Evolutionary conservation across 768 basidiomycete species (phyloP), one percentile per base, ranked within the genome.

Genomic region (Termitomyces sp.): DNA sequence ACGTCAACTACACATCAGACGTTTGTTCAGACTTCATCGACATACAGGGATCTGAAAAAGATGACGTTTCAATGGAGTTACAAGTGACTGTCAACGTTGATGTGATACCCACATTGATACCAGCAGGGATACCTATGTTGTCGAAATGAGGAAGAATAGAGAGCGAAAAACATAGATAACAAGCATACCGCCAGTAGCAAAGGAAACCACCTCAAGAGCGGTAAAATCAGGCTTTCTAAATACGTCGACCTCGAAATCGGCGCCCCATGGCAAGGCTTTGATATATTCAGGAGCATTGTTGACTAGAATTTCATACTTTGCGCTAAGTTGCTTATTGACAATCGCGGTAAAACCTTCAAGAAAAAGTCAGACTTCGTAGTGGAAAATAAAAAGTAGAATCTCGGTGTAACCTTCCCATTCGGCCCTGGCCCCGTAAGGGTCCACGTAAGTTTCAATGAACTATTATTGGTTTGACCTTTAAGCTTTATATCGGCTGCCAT

Each of bases 211-310:
- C 66, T 95, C 89, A 59, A 95, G 76, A 3, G 92, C 90, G 2
- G 88, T 91, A 68, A 94, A 95, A 67, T 94, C 93, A 4, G 93
- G 93, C 68, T 91, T 92, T 56, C 84, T 81, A 79, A 95, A 95
- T 4, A 82, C 71, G 49, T 87, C 85, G n/a, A 86, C 84, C 61
- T 83, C 84, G 56, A 82, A 85, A 56, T 81, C 78, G 58, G 76
- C 66, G 0, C 91, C 92, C 92, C 92, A 95, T 0, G 92, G 92
- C 35, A 94, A 74, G n/a, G 71, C 83, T 68, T 92, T 85, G 74
- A 95, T 88, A 28, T 93, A 77, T 56, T 86, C 81, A 1, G 91
- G 86, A n/a, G 92, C 93, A 33, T 79, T 71, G 55, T 87, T 77
- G 26, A 95, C 92, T 26, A 95, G 79, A 16, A 68, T 79, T 62